Conservation (phyloP, 345 rosid genomes). For the Gossypium stocksii region DNA sequence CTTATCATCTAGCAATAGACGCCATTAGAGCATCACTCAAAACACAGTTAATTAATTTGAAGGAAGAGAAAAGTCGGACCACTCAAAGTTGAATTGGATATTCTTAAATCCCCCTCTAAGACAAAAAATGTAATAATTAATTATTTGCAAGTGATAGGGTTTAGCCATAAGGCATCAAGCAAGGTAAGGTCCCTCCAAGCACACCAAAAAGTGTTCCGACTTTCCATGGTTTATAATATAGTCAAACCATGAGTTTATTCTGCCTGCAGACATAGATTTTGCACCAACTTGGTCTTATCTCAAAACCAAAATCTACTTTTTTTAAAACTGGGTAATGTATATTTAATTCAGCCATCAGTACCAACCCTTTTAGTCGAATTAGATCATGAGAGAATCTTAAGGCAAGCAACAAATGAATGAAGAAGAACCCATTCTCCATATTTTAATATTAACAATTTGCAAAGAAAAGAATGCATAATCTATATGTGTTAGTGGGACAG, state of each 20-base stretch:
- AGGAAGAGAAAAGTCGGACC: background rate
- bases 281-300: background rate
- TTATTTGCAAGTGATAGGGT: background rate
- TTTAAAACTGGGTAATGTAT: conserved; percentile 6
- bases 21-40: background rate
- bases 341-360: background rate
- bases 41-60: too few relatives aligned
- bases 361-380: background rate
- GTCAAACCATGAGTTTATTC: conserved; percentile 3
- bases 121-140: background rate
- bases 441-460: conserved; percentile 14
- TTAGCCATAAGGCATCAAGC: background rate
- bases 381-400: background rate
- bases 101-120: background rate
- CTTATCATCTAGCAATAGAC: background rate
- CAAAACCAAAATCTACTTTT: background rate
- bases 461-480: background rate
- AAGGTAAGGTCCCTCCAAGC: background rate
- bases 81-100: background rate
- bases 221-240: background rate
- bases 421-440: conserved; percentile 15
- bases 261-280: background rate
- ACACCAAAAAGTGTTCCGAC: background rate
- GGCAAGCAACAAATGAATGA: conserved; percentile 16
- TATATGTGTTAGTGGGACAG: conserved; percentile 16